phyloP scores from a whole-genome alignment of 176 grass and related monocot genomes.

The Juncus inflexus region DNA sequence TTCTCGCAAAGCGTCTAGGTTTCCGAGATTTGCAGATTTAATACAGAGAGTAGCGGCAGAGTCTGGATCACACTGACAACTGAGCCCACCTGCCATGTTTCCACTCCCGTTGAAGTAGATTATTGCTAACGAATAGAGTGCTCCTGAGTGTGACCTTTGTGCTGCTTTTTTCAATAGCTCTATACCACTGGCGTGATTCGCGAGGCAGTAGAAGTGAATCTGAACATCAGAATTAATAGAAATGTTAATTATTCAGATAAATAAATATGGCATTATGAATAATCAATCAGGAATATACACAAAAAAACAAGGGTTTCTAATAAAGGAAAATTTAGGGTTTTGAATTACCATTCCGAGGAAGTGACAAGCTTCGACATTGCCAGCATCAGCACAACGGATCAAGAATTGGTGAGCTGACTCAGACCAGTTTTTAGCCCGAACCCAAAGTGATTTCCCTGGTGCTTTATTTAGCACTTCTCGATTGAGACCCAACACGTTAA shows the following conservation, averaged over 20 bases:
- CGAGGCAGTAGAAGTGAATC: conserved; percentile 78
- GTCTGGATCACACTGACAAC: conserved; percentile 44
- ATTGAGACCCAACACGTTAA: conserved; percentile 41
- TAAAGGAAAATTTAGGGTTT: neutral
- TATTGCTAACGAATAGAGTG: conserved; percentile 78
- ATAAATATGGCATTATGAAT: neutral
- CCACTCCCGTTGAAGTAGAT: conserved; percentile 75
- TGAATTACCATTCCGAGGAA: conserved; percentile 69
- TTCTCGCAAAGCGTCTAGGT: conserved; percentile 72
- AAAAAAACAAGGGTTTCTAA: neutral
- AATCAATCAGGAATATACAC: neutral
- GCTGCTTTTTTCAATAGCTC: conserved; percentile 63
- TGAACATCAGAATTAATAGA: neutral
- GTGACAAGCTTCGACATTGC: conserved; percentile 66
- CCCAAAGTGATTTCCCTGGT: conserved; percentile 43
- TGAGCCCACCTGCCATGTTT: conserved; percentile 31
- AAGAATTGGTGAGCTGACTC: conserved; percentile 51
- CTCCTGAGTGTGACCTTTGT: conserved; percentile 50
- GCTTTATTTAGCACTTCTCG: conserved; percentile 41
- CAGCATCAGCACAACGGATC: conserved; percentile 49
- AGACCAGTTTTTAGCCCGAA: conserved; percentile 49
- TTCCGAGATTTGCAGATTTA: conserved; percentile 58
- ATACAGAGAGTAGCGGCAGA: conserved; percentile 62
- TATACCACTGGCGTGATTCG: conserved; percentile 45
- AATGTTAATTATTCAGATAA: neutral